phyloP scores from a whole-genome alignment of 2,329 filamentous ascomycete species.

The Pyricularia grisea region DNA sequence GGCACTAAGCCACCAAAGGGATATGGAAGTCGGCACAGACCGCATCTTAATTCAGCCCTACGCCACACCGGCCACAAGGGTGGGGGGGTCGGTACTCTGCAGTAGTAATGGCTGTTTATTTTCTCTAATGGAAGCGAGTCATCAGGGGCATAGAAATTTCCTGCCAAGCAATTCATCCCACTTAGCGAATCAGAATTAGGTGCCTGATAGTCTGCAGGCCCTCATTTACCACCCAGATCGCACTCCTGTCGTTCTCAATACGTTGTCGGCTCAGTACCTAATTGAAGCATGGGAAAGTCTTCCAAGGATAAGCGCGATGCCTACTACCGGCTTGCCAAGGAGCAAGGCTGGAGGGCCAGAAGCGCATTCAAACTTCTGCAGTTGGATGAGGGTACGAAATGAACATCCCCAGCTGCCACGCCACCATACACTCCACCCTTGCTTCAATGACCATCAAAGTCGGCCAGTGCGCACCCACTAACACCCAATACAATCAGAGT shows the following conservation, averaged over 20 bases:
- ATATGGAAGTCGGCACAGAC: slow-evolving; percentile 13
- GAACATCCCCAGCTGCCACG: slow-evolving; percentile 4
- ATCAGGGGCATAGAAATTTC: neutral
- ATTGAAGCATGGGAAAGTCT: slow-evolving; percentile 69
- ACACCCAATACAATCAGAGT: slow-evolving; percentile 47
- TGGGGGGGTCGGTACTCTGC: neutral
- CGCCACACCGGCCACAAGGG: slow-evolving; percentile 5
- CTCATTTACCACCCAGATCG: neutral
- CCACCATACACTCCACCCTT: neutral
- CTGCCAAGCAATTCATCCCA: neutral
- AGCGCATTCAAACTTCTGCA: slow-evolving; percentile 97
- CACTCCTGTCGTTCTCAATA: neutral
- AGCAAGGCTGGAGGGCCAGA: slow-evolving; percentile 94
- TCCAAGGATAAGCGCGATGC: slow-evolving; percentile 98
- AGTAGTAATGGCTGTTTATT: neutral
- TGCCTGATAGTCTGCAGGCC: neutral
- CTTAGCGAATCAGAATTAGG: neutral
- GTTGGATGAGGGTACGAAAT: slow-evolving; percentile 62
- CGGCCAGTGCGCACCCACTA: slow-evolving; percentile 2
- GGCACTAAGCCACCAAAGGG: neutral
- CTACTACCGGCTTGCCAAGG: slow-evolving; percentile 95
- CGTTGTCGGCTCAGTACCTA: neutral
- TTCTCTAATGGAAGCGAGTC: neutral
- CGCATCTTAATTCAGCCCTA: slow-evolving; percentile 20
- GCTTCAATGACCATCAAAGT: neutral